phyloP scores from a whole-genome alignment of 345 rosid genomes.

The Sonneratia alba region DNA sequence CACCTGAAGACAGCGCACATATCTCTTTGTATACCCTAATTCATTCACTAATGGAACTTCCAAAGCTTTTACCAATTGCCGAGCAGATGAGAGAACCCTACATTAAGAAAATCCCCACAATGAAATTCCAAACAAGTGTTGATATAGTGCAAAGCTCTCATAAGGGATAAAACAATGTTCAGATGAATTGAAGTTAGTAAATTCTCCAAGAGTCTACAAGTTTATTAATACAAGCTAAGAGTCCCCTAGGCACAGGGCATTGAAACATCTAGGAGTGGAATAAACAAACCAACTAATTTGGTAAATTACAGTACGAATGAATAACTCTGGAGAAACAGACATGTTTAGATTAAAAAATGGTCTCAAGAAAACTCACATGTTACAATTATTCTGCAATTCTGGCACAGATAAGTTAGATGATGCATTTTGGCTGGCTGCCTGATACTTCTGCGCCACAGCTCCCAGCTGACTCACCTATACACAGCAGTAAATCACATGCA shows the following conservation, averaged over 20 bases:
- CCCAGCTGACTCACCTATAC: slow-evolving; percentile 90
- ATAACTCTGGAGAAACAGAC: not conserved
- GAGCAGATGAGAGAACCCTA: slow-evolving; percentile 96
- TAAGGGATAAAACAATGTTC: not conserved
- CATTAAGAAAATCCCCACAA: not conserved
- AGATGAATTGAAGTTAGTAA: not conserved
- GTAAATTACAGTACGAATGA: not conserved
- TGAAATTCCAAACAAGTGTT: not conserved
- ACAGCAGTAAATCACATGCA: slow-evolving; percentile 2
- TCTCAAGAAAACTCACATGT: slow-evolving; percentile 43
- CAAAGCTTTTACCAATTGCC: slow-evolving; percentile 92
- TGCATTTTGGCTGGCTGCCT: slow-evolving; percentile 84
- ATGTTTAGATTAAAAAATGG: not conserved
- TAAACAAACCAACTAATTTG: not conserved
- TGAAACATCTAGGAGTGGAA: not conserved
- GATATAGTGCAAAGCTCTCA: not conserved
- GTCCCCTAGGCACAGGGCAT: not conserved
- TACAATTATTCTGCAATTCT: slow-evolving; percentile 87
- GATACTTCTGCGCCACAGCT: slow-evolving; percentile 85
- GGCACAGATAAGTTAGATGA: slow-evolving; percentile 70
- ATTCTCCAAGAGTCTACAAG: not conserved
- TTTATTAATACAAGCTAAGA: not conserved
- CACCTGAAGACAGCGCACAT: slow-evolving; percentile 97
- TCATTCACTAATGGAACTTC: slow-evolving; percentile 98
- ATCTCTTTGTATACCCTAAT: slow-evolving; percentile 97